Conservation (phyloP, 2,329 filamentous ascomycete species). For the Thermothelomyces thermophilus region DNA sequence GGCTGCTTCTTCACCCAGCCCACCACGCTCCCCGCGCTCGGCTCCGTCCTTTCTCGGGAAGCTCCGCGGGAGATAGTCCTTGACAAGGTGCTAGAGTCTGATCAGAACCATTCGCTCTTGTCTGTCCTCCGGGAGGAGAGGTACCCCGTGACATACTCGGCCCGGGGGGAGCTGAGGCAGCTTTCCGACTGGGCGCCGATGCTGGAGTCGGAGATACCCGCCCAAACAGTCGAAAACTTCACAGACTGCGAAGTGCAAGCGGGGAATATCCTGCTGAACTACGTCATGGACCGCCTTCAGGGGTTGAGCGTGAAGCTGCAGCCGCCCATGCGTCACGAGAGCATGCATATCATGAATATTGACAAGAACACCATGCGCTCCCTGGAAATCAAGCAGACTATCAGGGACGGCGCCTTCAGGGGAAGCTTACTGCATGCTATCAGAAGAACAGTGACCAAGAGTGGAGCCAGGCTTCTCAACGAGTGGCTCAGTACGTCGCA, state of each 20-base stretch:
- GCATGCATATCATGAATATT: conserved; percentile 76
- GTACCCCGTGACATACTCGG: conserved; percentile 67
- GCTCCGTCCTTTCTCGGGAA: conserved; percentile 78
- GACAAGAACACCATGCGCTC: conserved; percentile 88
- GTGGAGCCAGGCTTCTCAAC: conserved; percentile 75
- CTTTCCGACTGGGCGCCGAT: conserved; percentile 66
- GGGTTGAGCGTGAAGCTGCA: conserved; percentile 76
- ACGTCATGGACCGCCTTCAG: conserved; percentile 72
- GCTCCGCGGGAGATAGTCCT: conserved; percentile 80
- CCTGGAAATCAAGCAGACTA: conserved; percentile 80
- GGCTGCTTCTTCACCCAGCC: conserved; percentile 87
- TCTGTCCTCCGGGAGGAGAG: conserved; percentile 67
- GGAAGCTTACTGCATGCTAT: conserved; percentile 90
- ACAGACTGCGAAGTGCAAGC: conserved; percentile 64
- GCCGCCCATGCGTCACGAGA: conserved; percentile 67
- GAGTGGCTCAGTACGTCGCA: conserved; percentile 61
- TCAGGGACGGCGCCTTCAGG: conserved; percentile 69
- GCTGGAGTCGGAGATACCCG: conserved; percentile 65
- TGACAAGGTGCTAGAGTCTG: conserved; percentile 53
- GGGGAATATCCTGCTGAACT: conserved; percentile 74
- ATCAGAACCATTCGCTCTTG: conserved; percentile 56
- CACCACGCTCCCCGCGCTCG: conserved; percentile 61
- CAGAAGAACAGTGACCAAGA: conserved; percentile 82
- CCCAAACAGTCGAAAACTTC: conserved; percentile 50
- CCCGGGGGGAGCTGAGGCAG: conserved; percentile 38